phyloP scores from a whole-genome alignment of 2,329 filamentous ascomycete genomes.

The Pseudocercospora crystallina region DNA sequence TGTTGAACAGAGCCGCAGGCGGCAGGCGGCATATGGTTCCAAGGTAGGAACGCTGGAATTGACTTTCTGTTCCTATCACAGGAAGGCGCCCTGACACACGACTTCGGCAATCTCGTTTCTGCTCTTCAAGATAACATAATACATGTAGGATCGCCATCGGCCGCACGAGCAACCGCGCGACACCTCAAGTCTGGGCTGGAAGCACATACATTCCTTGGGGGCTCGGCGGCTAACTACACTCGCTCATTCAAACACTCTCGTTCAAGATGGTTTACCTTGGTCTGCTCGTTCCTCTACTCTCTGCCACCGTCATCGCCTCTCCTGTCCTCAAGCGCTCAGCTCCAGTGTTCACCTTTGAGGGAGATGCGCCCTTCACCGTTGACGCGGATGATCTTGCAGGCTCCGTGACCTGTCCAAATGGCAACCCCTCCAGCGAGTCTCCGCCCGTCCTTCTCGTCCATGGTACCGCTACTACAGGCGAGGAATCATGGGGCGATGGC shows the following conservation, averaged over 20 bases:
- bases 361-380: conserved; percentile 33
- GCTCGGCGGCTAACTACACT: neutral
- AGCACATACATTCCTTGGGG: too few relatives aligned
- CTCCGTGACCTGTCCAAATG: conserved; percentile 32
- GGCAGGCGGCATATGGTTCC: neutral
- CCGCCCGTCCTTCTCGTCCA: conserved; percentile 34
- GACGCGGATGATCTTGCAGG: conserved; percentile 23
- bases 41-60: too few relatives aligned
- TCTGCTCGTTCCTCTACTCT: conserved; percentile 11
- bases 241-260: neutral
- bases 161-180: neutral
- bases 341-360: conserved; percentile 25
- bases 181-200: too few relatives aligned
- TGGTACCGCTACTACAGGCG: conserved; percentile 31
- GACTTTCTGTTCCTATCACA: too few relatives aligned
- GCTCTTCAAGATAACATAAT: too few relatives aligned
- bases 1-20: neutral
- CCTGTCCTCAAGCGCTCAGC: conserved; percentile 19
- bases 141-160: too few relatives aligned
- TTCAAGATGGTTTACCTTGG: conserved; percentile 17
- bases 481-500: conserved; percentile 30
- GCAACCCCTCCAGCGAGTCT: conserved; percentile 23
- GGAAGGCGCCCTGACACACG: too few relatives aligned
- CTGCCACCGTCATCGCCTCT: conserved; percentile 13
- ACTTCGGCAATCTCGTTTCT: too few relatives aligned